phyloP scores from a whole-genome alignment of 1,139 yeast genomes.

The Candida freyschussii region DNA sequence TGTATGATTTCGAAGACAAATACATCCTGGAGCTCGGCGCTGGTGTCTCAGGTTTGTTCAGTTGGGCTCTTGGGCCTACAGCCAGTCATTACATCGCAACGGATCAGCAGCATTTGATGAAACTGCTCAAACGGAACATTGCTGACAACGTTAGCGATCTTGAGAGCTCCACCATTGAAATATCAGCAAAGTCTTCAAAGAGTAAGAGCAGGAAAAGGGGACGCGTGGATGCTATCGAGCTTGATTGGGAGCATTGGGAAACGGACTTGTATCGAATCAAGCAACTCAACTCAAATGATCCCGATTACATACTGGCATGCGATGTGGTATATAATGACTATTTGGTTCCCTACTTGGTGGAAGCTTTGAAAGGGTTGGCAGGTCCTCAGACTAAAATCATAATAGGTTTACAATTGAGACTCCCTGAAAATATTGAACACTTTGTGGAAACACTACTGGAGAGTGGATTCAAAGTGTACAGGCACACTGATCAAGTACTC shows the following conservation, averaged over 20 bases:
- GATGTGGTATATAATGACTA: slow-evolving; percentile 70
- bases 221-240: slow-evolving; percentile 42
- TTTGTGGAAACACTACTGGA: slow-evolving; percentile 38
- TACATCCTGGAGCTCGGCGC: slow-evolving; percentile 59
- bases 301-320: slow-evolving; percentile 55
- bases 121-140: slow-evolving; percentile 45
- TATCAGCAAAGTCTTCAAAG: not conserved
- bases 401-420: slow-evolving; percentile 54
- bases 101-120: slow-evolving; percentile 56
- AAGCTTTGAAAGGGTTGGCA: slow-evolving; percentile 37
- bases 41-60: slow-evolving; percentile 58
- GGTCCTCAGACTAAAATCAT: slow-evolving; percentile 35
- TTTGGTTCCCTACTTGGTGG: slow-evolving; percentile 47
- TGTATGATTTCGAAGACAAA: slow-evolving; percentile 17
- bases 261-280: slow-evolving; percentile 30
- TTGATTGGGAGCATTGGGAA: slow-evolving; percentile 60
- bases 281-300: slow-evolving; percentile 19
- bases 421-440: slow-evolving; percentile 44
- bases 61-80: slow-evolving; percentile 39
- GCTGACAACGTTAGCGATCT: slow-evolving; percentile 29
- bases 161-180: slow-evolving; percentile 8
- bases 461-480: slow-evolving; percentile 44
- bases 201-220: slow-evolving; percentile 5
- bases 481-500: slow-evolving; percentile 31
- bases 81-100: slow-evolving; percentile 47